A percentile compares a stretch with the other conserved stretches of the same genome.
phyloP scores from a whole-genome alignment of 2,329 filamentous ascomycete genomes.

The Arthrobotrys musiformis region DNA sequence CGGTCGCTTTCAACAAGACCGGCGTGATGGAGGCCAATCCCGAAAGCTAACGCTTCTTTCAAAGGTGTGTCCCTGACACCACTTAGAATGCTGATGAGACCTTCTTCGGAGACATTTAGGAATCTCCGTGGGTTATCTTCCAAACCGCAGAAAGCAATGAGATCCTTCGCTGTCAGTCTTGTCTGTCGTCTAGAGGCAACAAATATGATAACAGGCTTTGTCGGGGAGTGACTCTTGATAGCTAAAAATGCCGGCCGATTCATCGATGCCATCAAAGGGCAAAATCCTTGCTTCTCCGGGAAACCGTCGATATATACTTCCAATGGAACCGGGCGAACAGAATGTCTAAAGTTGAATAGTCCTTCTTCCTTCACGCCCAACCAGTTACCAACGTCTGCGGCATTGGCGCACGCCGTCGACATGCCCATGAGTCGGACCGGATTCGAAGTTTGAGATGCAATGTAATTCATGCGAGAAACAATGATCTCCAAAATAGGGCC shows the following conservation, averaged over 20 bases:
- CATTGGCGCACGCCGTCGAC: conserved; percentile 98
- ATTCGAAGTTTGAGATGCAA: conserved; percentile 90
- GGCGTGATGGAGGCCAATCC: conserved; percentile 95
- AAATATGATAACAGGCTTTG: conserved; percentile 98
- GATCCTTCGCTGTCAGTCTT: conserved; percentile 89
- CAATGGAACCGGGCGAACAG: conserved; percentile 91
- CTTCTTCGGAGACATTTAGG: conserved; percentile 92
- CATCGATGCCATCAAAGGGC: conserved; percentile 98
- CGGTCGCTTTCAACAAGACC: conserved; percentile 95
- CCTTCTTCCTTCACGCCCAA: conserved; percentile 85
- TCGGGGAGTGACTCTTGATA: conserved; percentile 94
- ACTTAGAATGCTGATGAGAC: conserved; percentile 85
- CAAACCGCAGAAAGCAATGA: conserved; percentile 98
- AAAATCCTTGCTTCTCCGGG: conserved; percentile 93
- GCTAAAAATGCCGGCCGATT: conserved; percentile 96
- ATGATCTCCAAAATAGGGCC: conserved; percentile 96
- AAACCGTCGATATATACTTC: conserved; percentile 99
- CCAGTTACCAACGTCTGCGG: conserved; percentile 93
- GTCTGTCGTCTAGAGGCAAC: conserved; percentile 96
- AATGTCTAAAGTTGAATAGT: conserved; percentile 96
- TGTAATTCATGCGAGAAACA: conserved; percentile 94
- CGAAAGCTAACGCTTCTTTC: conserved; percentile 93
- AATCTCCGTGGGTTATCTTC: conserved; percentile 96
- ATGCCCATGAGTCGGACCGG: conserved; percentile 93
- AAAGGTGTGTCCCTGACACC: conserved; percentile 93